A percentile compares a stretch with the other conserved stretches of the same genome.
These are phyloP conservation scores for Epicoccum nigrum DNA, from an alignment of 2,329 filamentous ascomycete genomes.

Conservation along the genomic window DNA sequence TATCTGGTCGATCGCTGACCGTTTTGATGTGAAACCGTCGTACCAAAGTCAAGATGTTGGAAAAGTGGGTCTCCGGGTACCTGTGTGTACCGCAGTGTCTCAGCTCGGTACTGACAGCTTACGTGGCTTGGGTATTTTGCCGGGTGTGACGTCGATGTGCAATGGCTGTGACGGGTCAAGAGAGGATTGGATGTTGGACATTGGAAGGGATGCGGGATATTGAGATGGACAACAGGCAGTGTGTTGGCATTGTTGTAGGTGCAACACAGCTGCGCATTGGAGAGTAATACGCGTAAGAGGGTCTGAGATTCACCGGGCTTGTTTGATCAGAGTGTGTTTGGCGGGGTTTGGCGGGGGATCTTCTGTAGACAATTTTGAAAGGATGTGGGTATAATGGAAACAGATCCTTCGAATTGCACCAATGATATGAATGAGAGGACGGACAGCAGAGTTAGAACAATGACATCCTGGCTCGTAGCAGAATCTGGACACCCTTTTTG, in stretches of 20 bases:
- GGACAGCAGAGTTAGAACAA: not conserved
- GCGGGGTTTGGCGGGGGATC: conserved; percentile 13
- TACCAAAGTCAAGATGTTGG: conserved; percentile 6
- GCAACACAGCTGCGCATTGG: not conserved
- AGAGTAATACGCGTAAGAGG: not conserved
- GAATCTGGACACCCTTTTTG: not conserved
- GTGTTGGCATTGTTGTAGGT: not conserved
- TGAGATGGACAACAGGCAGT: conserved; percentile 1
- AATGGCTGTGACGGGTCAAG: conserved; percentile 2
- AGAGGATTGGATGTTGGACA: not conserved
- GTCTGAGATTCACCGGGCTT: conserved; percentile 3
- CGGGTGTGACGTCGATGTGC: conserved; percentile 14
- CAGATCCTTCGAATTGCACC: not conserved
- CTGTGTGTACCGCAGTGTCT: conserved; percentile 8
- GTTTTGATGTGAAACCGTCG: conserved; percentile 19
- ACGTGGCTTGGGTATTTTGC: conserved; percentile 8
- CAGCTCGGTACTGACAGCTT: conserved; percentile 11
- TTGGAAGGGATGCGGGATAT: not conserved
- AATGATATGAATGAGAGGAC: not conserved
- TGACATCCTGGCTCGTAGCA: not conserved
- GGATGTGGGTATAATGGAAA: not conserved
- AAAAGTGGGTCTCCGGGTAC: conserved; percentile 13
- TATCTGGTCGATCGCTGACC: conserved; percentile 11
- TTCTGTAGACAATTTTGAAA: not conserved
- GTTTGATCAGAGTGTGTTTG: conserved; percentile 1